Evolutionary conservation across 2,329 filamentous ascomycete genomes (phyloP).

Genomic region (Sporothrix dimorphospora): DNA sequence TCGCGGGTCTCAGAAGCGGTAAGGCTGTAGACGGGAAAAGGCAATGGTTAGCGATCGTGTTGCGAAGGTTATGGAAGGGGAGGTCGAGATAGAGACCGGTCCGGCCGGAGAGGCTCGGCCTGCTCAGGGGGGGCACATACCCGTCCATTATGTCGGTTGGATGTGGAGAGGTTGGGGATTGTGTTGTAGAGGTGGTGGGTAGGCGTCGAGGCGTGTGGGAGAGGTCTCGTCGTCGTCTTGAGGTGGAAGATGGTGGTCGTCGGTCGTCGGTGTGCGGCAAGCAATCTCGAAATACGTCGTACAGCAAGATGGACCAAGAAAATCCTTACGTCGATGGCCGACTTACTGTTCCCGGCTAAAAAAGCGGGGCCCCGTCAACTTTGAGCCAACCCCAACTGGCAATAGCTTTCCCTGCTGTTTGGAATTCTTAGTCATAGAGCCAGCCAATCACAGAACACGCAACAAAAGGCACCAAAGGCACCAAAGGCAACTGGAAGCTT

Average conservation of each 20-base stretch:
- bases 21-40: slow-evolving; percentile 22
- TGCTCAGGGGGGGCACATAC: slow-evolving; percentile 29
- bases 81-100: neutral
- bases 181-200: neutral
- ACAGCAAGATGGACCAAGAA: neutral
- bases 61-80: neutral
- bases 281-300: neutral
- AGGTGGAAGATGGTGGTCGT: neutral
- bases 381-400: neutral
- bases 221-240: neutral
- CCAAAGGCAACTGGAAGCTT: neutral
- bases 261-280: neutral
- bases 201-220: neutral
- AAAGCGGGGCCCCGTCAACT: slow-evolving; percentile 11
- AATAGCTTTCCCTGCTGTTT: no score
- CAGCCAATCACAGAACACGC: slow-evolving; percentile 17
- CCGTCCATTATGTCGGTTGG: slow-evolving; percentile 33
- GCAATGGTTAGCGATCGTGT: slow-evolving; percentile 20
- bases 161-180: neutral
- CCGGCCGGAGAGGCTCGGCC: neutral
- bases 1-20: slow-evolving; percentile 63
- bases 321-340: slow-evolving; percentile 20
- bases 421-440: neutral
- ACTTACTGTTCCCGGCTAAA: slow-evolving; percentile 13
- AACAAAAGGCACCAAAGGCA: neutral